A percentile compares a stretch with the other conserved stretches of the same genome.
phyloP scores from a whole-genome alignment of 331 rosid species.

The Quercus tomentella region DNA sequence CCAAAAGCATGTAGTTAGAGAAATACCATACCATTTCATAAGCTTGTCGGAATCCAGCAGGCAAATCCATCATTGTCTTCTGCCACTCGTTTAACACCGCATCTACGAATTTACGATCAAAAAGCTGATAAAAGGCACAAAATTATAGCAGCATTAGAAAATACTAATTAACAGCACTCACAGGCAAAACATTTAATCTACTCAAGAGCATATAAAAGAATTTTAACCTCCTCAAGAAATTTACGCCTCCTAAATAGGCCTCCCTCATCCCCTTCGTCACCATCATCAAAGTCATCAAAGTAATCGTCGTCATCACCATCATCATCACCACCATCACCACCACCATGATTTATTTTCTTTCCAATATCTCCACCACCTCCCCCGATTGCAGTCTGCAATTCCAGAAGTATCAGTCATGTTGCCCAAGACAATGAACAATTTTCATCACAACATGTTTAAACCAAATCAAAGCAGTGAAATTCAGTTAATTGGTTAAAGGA shows the following conservation, averaged over 20 bases:
- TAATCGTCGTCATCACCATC: constrained; percentile 92
- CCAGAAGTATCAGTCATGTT: constrained; percentile 3
- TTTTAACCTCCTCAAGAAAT: constrained; percentile 82
- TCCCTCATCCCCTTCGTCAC: constrained; percentile 97
- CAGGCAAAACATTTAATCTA: not conserved
- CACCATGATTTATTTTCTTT: constrained; percentile 78
- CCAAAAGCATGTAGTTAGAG: constrained; percentile 19
- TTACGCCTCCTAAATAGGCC: constrained; percentile 83
- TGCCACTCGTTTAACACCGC: constrained; percentile 98
- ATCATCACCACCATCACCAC: constrained; percentile 97
- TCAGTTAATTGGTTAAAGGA: not conserved
- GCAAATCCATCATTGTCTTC: constrained; percentile 87
- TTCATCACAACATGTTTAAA: not conserved
- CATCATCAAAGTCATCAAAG: constrained; percentile 94
- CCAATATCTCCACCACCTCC: constrained; percentile 97
- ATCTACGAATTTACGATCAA: constrained; percentile 93
- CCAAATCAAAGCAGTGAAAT: not conserved
- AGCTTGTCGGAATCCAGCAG: constrained; percentile 97
- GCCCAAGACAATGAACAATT: not conserved
- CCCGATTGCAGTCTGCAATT: constrained; percentile 73
- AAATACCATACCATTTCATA: constrained; percentile 75
- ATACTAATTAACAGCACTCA: constrained; percentile 17
- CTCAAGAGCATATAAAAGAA: constrained; percentile 11
- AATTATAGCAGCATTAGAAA: constrained; percentile 10
- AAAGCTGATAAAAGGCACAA: constrained; percentile 57